Conservation (phyloP, 2,329 filamentous ascomycete genomes). For the Aureobasidium sp. region DNA sequence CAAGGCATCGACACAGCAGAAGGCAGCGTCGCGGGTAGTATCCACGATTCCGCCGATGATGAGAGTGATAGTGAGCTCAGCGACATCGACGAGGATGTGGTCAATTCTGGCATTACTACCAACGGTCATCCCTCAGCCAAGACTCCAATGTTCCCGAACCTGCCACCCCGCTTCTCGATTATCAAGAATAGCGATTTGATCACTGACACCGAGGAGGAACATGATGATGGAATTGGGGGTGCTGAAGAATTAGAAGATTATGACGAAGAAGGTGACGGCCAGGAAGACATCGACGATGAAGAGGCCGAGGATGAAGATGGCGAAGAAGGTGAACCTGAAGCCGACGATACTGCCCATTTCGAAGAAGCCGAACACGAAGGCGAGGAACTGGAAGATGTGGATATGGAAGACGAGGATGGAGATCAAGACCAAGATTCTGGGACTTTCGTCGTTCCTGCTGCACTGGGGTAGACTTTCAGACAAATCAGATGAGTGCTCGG, state of each 20-base stretch:
- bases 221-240: constrained; percentile 20
- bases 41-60: constrained; percentile 60
- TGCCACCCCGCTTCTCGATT: neutral
- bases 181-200: constrained; percentile 4
- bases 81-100: constrained; percentile 50
- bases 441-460: neutral
- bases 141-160: neutral
- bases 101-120: constrained; percentile 24
- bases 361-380: constrained; percentile 9
- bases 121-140: constrained; percentile 14
- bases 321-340: neutral
- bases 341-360: constrained; percentile 5
- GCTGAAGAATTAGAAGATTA: constrained; percentile 24
- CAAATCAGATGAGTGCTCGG: too few relatives aligned
- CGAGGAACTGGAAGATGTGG: neutral
- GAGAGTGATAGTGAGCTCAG: constrained; percentile 63
- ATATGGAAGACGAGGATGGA: constrained; percentile 4
- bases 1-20: constrained; percentile 39
- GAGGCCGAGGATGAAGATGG: constrained; percentile 1
- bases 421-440: neutral
- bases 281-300: constrained; percentile 23
- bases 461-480: neutral
- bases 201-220: constrained; percentile 19
- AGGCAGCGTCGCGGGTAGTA: constrained; percentile 53
- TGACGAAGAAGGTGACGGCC: constrained; percentile 27